A percentile compares a stretch with the other conserved stretches of the same genome.
phyloP scores from a whole-genome alignment of 805 yeast species.

The Ogataea glucozyma region DNA sequence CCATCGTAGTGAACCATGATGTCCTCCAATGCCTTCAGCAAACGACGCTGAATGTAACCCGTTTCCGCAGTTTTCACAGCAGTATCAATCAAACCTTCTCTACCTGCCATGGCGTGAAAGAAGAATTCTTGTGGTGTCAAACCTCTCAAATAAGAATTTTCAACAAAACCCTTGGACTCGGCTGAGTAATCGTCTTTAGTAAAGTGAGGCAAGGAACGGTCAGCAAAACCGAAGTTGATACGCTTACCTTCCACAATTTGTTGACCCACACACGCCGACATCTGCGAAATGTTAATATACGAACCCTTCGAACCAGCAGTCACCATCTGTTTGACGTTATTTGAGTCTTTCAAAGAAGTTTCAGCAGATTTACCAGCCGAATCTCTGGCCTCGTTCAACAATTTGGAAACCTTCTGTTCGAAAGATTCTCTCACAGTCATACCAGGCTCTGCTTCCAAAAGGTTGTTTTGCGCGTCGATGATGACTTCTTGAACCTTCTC shows the following conservation, averaged over 20 bases:
- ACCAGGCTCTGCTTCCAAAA: constrained; percentile 95
- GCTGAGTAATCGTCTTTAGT: constrained; percentile 98
- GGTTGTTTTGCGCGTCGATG: constrained; percentile 85
- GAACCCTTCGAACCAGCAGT: constrained; percentile 99
- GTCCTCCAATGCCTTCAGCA: constrained; percentile 95
- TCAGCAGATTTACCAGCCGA: constrained; percentile 99
- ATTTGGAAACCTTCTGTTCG: constrained; percentile 95
- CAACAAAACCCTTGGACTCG: constrained; percentile 97
- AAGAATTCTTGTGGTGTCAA: constrained; percentile 98
- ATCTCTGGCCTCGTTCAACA: constrained; percentile 97
- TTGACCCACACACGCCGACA: constrained; percentile 99
- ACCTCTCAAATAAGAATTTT: constrained; percentile 95
- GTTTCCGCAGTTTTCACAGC: constrained; percentile 99
- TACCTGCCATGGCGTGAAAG: constrained; percentile 99
- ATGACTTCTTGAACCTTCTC: constrained; percentile 92
- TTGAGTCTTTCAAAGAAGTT: constrained; percentile 87
- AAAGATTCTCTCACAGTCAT: constrained; percentile 98
- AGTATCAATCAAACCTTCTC: constrained; percentile 99
- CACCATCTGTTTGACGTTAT: constrained; percentile 98
- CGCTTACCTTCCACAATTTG: constrained; percentile 99
- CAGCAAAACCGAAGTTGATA: constrained; percentile 95
- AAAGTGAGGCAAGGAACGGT: constrained; percentile 95
- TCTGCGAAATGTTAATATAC: constrained; percentile 96
- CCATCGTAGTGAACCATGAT: constrained; percentile 98
- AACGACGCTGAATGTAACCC: constrained; percentile 97